phyloP scores from a whole-genome alignment of 257 asterid species.

The Cruciata laevipes region DNA sequence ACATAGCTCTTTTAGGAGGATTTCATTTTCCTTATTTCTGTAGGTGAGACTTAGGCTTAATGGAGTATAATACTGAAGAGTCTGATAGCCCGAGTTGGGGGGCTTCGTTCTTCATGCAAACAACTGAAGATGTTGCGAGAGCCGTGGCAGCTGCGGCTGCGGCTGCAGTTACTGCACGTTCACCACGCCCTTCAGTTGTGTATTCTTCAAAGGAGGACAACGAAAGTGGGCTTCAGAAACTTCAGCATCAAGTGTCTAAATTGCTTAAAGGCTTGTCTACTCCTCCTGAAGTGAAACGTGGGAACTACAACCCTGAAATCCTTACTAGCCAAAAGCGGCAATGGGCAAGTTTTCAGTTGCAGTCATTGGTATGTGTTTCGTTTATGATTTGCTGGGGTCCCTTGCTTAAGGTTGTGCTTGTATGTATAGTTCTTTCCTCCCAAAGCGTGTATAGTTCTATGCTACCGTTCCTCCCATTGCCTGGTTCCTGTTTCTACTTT shows the following conservation, averaged over 20 bases:
- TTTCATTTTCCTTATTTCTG: constrained; percentile 18
- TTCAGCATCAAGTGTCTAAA: constrained; percentile 83
- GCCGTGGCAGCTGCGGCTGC: constrained; percentile 98
- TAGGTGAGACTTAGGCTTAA: constrained; percentile 31
- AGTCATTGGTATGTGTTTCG: constrained; percentile 64
- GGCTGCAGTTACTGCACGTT: constrained; percentile 72
- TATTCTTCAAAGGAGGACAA: constrained; percentile 84
- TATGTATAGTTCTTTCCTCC: not conserved
- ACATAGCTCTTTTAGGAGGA: not conserved
- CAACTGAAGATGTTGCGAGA: constrained; percentile 92
- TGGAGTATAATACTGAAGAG: constrained; percentile 82
- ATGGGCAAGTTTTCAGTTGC: constrained; percentile 96
- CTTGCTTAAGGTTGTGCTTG: not conserved
- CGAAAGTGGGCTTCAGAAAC: constrained; percentile 65
- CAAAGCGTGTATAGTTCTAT: no score
- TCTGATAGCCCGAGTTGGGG: constrained; percentile 85
- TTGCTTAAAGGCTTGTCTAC: constrained; percentile 73
- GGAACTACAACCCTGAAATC: constrained; percentile 87
- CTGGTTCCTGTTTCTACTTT: not conserved
- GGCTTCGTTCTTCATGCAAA: constrained; percentile 70
- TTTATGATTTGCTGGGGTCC: not conserved
- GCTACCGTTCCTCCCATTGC: no score
- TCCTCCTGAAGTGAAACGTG: constrained; percentile 69
- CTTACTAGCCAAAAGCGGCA: constrained; percentile 97
- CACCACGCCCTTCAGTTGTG: constrained; percentile 87